Evolutionary conservation across 768 basidiomycete species (phyloP).

Genomic region (Serendipita vermifera): DNA sequence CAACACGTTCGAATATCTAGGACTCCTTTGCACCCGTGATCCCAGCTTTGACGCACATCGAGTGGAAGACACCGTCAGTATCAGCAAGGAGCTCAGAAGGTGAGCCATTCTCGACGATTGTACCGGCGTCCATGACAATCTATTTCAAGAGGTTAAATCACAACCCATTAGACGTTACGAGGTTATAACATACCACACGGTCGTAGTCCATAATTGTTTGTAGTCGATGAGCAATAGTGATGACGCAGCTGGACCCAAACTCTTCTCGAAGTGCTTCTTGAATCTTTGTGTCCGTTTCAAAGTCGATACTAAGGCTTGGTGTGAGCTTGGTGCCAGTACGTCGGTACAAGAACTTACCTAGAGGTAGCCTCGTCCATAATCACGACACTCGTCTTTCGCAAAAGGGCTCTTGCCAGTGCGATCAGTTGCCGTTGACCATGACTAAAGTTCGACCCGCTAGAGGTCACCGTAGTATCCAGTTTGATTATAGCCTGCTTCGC

Average conservation of each 20-base stretch:
- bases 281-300: constrained; percentile 81
- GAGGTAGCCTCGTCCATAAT: constrained; percentile 73
- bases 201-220: constrained; percentile 27
- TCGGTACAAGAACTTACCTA: constrained; percentile 26
- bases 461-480: constrained; percentile 66
- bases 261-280: constrained; percentile 79
- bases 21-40: too few species aligned
- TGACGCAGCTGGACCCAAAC: constrained; percentile 32
- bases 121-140: constrained; percentile 8
- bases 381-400: constrained; percentile 58
- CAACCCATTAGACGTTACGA: too few species aligned
- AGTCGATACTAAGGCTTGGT: constrained; percentile 28
- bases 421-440: constrained; percentile 85
- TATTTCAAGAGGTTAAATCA: not conserved
- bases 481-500: constrained; percentile 27
- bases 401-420: constrained; percentile 70
- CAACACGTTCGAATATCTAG: not conserved
- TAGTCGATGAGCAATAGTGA: constrained; percentile 37
- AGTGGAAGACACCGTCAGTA: not conserved
- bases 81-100: not conserved
- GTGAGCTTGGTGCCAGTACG: not conserved
- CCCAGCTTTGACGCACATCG: constrained; percentile 3
- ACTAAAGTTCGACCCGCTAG: constrained; percentile 83
- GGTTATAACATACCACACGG: constrained; percentile 29
- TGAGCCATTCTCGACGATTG: constrained; percentile 1